These are phyloP conservation scores for Ascochyta koolunga DNA, from an alignment of 2,329 filamentous ascomycete species.

Conservation along the genomic window DNA sequence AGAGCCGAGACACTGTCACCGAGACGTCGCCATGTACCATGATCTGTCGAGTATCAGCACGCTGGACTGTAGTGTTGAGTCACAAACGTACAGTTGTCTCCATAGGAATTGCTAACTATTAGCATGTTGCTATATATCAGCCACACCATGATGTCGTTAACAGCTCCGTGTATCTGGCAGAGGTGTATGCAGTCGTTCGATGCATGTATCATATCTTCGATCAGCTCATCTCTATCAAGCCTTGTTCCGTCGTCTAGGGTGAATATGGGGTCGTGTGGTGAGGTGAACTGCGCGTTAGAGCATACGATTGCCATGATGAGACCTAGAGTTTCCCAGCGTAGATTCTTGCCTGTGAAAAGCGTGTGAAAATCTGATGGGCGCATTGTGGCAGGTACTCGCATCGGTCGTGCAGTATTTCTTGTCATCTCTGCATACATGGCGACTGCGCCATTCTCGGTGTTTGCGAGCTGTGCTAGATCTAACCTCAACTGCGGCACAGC, in stretches of 20 bases:
- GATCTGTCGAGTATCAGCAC: conserved; percentile 30
- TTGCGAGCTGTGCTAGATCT: conserved; percentile 36
- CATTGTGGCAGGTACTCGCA: conserved; percentile 42
- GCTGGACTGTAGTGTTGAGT: neutral
- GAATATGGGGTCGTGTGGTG: conserved; percentile 40
- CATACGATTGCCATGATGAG: conserved; percentile 37
- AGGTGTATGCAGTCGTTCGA: conserved; percentile 45
- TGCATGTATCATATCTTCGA: conserved; percentile 45
- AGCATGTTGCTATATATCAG: conserved; percentile 40
- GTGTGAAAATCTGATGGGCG: conserved; percentile 41
- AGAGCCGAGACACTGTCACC: conserved; percentile 37
- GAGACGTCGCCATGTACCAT: conserved; percentile 44
- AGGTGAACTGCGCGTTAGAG: conserved; percentile 39
- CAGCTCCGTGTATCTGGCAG: conserved; percentile 43
- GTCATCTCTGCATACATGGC: conserved; percentile 40
- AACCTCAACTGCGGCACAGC: conserved; percentile 39
- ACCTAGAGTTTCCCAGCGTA: conserved; percentile 45
- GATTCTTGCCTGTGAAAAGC: conserved; percentile 41
- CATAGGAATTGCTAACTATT: conserved; percentile 42
- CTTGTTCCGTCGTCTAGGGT: conserved; percentile 38
- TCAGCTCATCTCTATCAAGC: conserved; percentile 38
- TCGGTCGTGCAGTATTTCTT: conserved; percentile 36
- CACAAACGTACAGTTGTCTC: conserved; percentile 40
- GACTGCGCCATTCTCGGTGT: conserved; percentile 24
- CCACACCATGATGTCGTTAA: conserved; percentile 47